Evolutionary conservation across 768 basidiomycete species (phyloP), one percentile per base, ranked within the genome.

Genomic region (Lactarius hengduanensis): DNA sequence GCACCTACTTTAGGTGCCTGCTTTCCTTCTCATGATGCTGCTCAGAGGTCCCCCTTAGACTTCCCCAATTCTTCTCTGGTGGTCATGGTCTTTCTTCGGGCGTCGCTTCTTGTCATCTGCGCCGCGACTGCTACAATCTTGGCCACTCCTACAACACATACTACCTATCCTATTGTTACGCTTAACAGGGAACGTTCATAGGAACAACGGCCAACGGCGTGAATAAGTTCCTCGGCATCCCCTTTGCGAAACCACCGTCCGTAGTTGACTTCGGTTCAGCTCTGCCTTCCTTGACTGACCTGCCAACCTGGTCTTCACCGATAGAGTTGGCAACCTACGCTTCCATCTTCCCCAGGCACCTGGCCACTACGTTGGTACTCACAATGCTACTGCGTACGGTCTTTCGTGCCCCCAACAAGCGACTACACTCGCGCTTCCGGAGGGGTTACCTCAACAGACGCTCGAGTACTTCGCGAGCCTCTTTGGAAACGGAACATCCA

Each of bases 201-300:
- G 78, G 78, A 1, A 13, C 70, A 0, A 30, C 71, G 7, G 67
- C 69, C 1, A 73, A 74, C 11, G 67, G 64, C 30, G 69, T 75
- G 0, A 69, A 70, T 6, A 64, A 71, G 32, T 82, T 78, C 63
- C 72, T 81, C 0, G 81, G 80, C 10, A 78, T 82, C 9, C 81
- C 78, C 0, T 82, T 76, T 41, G 78, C 79, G 5, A 71, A 75
- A 26, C 76, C 78, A 40, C 78, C 77, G 78, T 81, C 70, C 15
- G 77, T 61, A 59, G 53, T 38, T 45, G 34, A 15, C 41, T 65
- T 50, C n/a, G 26, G 28, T 7, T 26, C 45, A 6, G 22, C 36
- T 40, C 59, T 34, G 16, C 11, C 26, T 8, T 45, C 30, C 26
- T 26, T 41, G 13, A 22, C 30, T 26, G n/a, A 53, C 32, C 50